Conservation (phyloP, 257 asterid genomes). For the Agastache rugosa region DNA sequence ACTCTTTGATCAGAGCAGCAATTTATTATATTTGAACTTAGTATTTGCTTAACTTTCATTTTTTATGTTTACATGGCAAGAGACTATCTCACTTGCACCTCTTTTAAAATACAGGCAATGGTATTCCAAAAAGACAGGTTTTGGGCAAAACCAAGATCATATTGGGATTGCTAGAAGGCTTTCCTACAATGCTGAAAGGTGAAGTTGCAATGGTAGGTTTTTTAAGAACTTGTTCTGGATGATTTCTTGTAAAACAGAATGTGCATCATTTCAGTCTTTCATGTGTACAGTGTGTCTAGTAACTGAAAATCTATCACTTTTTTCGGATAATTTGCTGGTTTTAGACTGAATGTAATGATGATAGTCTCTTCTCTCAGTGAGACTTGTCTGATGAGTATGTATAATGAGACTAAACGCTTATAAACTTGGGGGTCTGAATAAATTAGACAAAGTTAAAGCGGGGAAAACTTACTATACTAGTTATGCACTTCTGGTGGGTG, state of each 20-base stretch:
- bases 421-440: conserved; percentile 1
- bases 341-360: neutral
- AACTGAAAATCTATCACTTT: neutral
- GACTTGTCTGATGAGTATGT: neutral
- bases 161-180: conserved; percentile 90
- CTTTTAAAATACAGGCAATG: conserved; percentile 60
- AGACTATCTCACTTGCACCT: conserved; percentile 14
- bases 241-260: neutral
- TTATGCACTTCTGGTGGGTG: conserved; percentile 24
- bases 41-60: neutral
- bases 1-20: neutral
- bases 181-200: conserved; percentile 85
- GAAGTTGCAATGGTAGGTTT: conserved; percentile 88
- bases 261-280: conserved; percentile 11
- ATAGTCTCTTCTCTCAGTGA: neutral
- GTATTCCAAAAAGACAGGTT: conserved; percentile 75
- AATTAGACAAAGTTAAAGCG: conserved; percentile 6
- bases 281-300: neutral
- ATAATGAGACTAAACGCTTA: neutral
- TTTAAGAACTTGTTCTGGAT: conserved; percentile 7
- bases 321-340: conserved; percentile 6
- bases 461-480: neutral
- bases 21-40: conserved; percentile 1
- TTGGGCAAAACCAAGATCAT: conserved; percentile 92
- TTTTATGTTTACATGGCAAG: conserved; percentile 2